Evolutionary conservation across 495 filamentous ascomycete genomes (phyloP).

Genomic region (Pseudoneurospora amorphoporcata): DNA sequence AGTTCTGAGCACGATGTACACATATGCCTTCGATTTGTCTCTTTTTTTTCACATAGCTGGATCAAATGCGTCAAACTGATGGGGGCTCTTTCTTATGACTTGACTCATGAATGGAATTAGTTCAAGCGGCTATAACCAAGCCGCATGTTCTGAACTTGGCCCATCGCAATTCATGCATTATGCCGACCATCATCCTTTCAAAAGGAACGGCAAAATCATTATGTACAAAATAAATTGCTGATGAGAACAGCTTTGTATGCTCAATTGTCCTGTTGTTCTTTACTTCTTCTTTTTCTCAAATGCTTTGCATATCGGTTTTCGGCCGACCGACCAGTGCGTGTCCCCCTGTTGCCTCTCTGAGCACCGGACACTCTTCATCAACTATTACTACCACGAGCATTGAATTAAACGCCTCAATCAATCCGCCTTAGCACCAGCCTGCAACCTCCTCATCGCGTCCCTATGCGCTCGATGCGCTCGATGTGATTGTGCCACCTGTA

Average conservation of each 20-base stretch:
- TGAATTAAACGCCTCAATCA: slow-evolving; percentile 35
- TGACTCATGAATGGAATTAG: too few species aligned
- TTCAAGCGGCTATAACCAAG: too few species aligned
- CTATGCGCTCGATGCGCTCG: slow-evolving; percentile 42
- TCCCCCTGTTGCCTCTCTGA: neutral
- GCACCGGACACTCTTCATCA: neutral
- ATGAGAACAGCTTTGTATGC: neutral
- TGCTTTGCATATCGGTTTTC: neutral
- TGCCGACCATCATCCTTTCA: too few species aligned
- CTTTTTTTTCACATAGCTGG: too few species aligned
- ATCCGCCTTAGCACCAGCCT: slow-evolving; percentile 39
- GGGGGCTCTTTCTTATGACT: too few species aligned
- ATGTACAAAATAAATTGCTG: neutral
- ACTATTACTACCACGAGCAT: neutral
- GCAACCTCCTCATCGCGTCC: slow-evolving; percentile 76
- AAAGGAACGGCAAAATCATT: neutral
- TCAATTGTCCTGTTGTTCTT: neutral
- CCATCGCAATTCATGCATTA: too few species aligned
- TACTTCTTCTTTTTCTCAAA: neutral
- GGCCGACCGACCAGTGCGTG: neutral
- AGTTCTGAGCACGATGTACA: too few species aligned
- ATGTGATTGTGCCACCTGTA: neutral
- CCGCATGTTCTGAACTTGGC: too few species aligned
- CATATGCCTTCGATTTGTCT: too few species aligned
- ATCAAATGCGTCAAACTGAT: too few species aligned